phyloP scores from a whole-genome alignment of 768 basidiomycete genomes.

The Mycena crocata region DNA sequence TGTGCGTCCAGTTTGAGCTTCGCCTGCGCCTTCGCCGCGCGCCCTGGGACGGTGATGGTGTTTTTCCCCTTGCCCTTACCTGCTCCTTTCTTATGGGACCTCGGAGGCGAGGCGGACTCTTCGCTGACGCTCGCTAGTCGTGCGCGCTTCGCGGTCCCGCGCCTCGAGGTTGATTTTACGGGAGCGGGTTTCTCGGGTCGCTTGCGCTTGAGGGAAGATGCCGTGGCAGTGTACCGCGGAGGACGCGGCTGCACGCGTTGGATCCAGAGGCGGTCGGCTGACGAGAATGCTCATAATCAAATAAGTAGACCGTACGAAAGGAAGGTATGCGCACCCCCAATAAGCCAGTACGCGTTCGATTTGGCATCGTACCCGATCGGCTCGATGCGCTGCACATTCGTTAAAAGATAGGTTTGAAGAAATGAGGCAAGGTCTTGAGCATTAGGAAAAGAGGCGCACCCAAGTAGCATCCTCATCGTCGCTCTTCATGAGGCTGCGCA shows the following conservation, averaged over 20 bases:
- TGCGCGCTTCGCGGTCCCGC: conserved; percentile 34
- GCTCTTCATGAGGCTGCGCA: conserved; percentile 79
- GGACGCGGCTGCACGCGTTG: conserved; percentile 75
- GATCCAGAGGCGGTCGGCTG: conserved; percentile 88
- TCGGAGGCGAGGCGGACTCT: not conserved
- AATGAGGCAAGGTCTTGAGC: conserved; percentile 8
- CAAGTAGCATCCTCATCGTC: conserved; percentile 84
- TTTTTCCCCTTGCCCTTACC: too few species aligned
- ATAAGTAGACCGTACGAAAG: not conserved
- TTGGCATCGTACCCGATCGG: conserved; percentile 88
- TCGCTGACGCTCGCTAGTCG: conserved; percentile 28
- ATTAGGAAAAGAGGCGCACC: conserved; percentile 60
- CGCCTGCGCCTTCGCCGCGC: conserved; percentile 79
- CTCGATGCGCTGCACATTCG: conserved; percentile 83
- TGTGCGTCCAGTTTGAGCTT: conserved; percentile 77
- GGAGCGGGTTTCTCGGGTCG: conserved; percentile 7
- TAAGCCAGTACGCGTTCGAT: conserved; percentile 86
- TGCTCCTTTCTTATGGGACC: too few species aligned
- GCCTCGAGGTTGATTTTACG: conserved; percentile 24
- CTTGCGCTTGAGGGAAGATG: conserved; percentile 53
- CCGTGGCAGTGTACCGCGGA: conserved; percentile 47
- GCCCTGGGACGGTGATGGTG: conserved; percentile 50
- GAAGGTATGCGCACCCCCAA: conserved; percentile 69
- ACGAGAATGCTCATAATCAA: conserved; percentile 14
- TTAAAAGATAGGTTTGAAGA: conserved; percentile 10